A percentile compares a stretch with the other conserved stretches of the same genome.
These are phyloP conservation scores for Suillus brevipes DNA, from an alignment of 768 basidiomycete genomes.

Conservation along the genomic window DNA sequence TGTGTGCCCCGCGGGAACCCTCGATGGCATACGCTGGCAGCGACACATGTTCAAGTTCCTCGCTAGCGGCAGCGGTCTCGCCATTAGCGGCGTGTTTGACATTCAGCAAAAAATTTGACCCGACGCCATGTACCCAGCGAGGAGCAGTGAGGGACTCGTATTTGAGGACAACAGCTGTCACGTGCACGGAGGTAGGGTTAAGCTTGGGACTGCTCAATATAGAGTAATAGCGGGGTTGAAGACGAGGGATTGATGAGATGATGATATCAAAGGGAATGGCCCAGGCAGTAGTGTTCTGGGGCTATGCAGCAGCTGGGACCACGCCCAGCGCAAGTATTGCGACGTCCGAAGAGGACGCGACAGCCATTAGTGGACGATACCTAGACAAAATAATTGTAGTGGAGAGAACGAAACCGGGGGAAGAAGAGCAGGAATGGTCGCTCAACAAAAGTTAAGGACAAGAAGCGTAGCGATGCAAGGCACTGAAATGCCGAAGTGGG, in stretches of 20 bases:
- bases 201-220: constrained; percentile 98
- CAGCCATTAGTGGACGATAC: constrained; percentile 47
- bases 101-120: constrained; percentile 94
- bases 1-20: constrained; percentile 88
- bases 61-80: constrained; percentile 48
- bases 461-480: not conserved
- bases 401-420: constrained; percentile 6
- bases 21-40: constrained; percentile 81
- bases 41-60: constrained; percentile 40
- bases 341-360: constrained; percentile 68
- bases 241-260: constrained; percentile 87
- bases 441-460: constrained; percentile 8
- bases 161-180: constrained; percentile 93
- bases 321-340: constrained; percentile 73
- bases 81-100: constrained; percentile 74
- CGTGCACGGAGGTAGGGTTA: constrained; percentile 85
- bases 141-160: constrained; percentile 69
- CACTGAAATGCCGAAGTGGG: not conserved
- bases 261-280: constrained; percentile 95
- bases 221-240: constrained; percentile 97
- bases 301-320: constrained; percentile 69
- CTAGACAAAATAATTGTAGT: constrained; percentile 6
- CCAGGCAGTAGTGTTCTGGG: constrained; percentile 84
- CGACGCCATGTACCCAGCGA: constrained; percentile 84
- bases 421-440: constrained; percentile 5